Evolutionary conservation across 208 protist genomes (phyloP).

Genomic region (Wallacemonas rigidus): DNA sequence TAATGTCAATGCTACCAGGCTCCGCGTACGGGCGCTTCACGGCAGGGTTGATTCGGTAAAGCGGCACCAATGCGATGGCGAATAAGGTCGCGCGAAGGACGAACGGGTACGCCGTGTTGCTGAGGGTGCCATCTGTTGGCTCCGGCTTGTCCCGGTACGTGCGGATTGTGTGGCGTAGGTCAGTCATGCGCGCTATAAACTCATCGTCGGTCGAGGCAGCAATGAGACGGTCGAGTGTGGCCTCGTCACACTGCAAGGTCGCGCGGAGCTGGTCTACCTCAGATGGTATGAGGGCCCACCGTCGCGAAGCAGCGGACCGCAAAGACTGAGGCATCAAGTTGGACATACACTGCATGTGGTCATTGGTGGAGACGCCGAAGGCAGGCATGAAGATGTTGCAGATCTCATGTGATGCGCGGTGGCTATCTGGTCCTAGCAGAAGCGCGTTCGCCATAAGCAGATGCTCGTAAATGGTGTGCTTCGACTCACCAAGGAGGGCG

Average conservation of each 20-base stretch:
- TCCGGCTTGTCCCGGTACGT: conserved; percentile 23
- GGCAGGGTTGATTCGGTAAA: conserved; percentile 42
- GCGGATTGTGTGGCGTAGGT: conserved; percentile 32
- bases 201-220: conserved; percentile 37
- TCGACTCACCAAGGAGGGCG: conserved; percentile 31
- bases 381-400: conserved; percentile 36
- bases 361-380: conserved; percentile 45
- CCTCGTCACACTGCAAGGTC: conserved; percentile 24
- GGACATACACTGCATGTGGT: conserved; percentile 43
- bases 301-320: neutral
- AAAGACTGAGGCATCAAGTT: conserved; percentile 44
- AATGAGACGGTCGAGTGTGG: conserved; percentile 31
- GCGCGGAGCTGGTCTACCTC: conserved; percentile 22
- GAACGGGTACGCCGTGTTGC: conserved; percentile 39
- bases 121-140: neutral
- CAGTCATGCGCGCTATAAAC: conserved; percentile 37
- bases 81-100: conserved; percentile 54
- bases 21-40: conserved; percentile 27
- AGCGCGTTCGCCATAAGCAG: conserved; percentile 47
- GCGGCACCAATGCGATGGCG: conserved; percentile 43
- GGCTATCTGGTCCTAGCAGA: conserved; percentile 22
- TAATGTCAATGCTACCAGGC: conserved; percentile 28
- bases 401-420: conserved; percentile 35
- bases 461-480: conserved; percentile 58
- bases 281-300: neutral